A percentile compares a stretch with the other conserved stretches of the same genome.
Conservation (phyloP, 1,284 basidiomycete species). For the Pseudozyma sp. region DNA sequence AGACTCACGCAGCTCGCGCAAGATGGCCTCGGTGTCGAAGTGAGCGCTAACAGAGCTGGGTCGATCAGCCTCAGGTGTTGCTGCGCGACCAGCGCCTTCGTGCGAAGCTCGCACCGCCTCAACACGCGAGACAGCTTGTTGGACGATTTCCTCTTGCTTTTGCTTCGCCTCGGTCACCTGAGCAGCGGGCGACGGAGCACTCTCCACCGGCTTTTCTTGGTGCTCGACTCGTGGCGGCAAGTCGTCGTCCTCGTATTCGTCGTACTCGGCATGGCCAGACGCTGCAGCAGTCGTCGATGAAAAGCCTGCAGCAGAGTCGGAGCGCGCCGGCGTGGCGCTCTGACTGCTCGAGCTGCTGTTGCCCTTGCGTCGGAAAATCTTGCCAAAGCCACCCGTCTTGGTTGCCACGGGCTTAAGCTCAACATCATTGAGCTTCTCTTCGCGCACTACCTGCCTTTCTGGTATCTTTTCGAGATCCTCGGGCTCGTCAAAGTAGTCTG, state of each 20-base stretch:
- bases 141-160: conserved; percentile 37
- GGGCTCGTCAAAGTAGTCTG: conserved; percentile 69
- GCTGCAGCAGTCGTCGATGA: conserved; percentile 8
- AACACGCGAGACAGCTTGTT: conserved; percentile 34
- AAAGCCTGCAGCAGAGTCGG: conserved; percentile 16
- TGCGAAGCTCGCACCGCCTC: conserved; percentile 39
- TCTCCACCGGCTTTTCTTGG: background rate
- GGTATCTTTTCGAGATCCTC: conserved; percentile 65
- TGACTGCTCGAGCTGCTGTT: conserved; percentile 16
- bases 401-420: conserved; percentile 57
- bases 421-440: conserved; percentile 19
- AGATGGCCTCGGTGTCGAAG: conserved; percentile 61
- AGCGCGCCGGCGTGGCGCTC: conserved; percentile 17
- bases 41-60: conserved; percentile 40
- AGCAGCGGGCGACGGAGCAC: background rate
- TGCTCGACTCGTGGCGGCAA: conserved; percentile 53
- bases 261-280: conserved; percentile 30
- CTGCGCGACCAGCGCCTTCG: conserved; percentile 20
- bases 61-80: conserved; percentile 46
- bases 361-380: conserved; percentile 53
- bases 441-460: conserved; percentile 58
- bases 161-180: conserved; percentile 35
- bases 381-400: conserved; percentile 57
- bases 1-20: conserved; percentile 59
- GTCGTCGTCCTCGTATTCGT: conserved; percentile 62